Conservation (phyloP, 169 alveolate genomes). For the Haemoproteus tartakovskyi region DNA sequence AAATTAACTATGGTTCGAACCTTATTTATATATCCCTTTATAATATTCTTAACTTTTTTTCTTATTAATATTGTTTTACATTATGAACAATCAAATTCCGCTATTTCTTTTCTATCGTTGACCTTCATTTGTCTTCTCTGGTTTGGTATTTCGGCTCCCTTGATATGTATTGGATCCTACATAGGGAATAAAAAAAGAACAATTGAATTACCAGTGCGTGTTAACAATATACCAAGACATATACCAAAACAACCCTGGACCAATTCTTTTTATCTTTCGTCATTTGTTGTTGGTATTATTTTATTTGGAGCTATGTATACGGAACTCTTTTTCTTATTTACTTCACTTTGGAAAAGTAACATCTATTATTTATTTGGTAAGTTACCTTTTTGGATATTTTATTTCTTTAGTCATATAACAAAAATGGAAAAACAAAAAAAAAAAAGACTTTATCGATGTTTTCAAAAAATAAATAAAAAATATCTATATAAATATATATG, state of each 20-base stretch:
- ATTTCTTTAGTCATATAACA: too few species aligned
- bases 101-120: slow-evolving; percentile 33
- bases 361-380: slow-evolving; percentile 81
- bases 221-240: slow-evolving; percentile 84
- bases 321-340: slow-evolving; percentile 74
- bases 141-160: slow-evolving; percentile 85
- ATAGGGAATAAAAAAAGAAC: slow-evolving; percentile 78
- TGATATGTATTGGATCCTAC: slow-evolving; percentile 73
- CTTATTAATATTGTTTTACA: slow-evolving; percentile 20
- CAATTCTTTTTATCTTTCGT: slow-evolving; percentile 70
- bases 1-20: slow-evolving; percentile 5
- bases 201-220: slow-evolving; percentile 83
- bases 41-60: slow-evolving; percentile 7
- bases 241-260: slow-evolving; percentile 83
- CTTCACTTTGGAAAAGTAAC: slow-evolving; percentile 82
- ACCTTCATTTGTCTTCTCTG: slow-evolving; percentile 44
- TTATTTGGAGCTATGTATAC: slow-evolving; percentile 80
- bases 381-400: too few species aligned
- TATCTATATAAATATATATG: too few species aligned
- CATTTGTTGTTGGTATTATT: slow-evolving; percentile 78
- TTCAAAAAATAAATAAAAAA: too few species aligned
- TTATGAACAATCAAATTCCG: slow-evolving; percentile 43
- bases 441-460: neutral
- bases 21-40: slow-evolving; percentile 20
- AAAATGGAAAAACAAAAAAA: neutral